Evolutionary conservation across 1,139 yeast genomes (phyloP).

Genomic region (Eremothecium gossypii): DNA sequence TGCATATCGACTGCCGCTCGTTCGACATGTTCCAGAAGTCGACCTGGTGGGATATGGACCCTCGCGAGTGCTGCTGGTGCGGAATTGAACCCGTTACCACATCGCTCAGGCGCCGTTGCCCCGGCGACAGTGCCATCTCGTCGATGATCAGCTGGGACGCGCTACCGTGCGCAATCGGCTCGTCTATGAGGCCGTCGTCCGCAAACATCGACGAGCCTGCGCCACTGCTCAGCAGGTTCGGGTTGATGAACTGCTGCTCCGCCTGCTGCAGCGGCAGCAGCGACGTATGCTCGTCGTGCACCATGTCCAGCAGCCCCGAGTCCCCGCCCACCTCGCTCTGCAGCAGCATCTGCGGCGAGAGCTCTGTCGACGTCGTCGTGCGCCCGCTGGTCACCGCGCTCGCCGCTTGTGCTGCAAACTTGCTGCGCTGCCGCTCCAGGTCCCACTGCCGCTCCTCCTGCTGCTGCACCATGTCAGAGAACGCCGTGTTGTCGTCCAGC

Average conservation of each 20-base stretch:
- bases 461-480: slow-evolving; percentile 6
- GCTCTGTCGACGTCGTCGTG: slow-evolving; percentile 1
- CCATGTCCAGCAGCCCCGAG: neutral
- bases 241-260: slow-evolving; percentile 11
- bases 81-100: slow-evolving; percentile 14
- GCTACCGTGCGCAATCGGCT: neutral
- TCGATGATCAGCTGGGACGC: slow-evolving; percentile 4
- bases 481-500: slow-evolving; percentile 18
- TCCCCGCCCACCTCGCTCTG: slow-evolving; percentile 1
- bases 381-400: slow-evolving; percentile 2
- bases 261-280: slow-evolving; percentile 2
- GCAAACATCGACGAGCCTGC: slow-evolving; percentile 4
- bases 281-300: neutral
- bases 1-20: slow-evolving; percentile 6
- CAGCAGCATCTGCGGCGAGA: slow-evolving; percentile 3
- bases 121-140: slow-evolving; percentile 6
- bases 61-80: slow-evolving; percentile 14
- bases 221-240: slow-evolving; percentile 10
- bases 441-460: slow-evolving; percentile 3
- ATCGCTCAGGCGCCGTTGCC: slow-evolving; percentile 18
- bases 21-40: slow-evolving; percentile 24
- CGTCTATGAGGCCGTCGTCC: slow-evolving; percentile 5
- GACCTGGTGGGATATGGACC: slow-evolving; percentile 25
- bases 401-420: neutral
- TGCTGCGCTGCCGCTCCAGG: neutral